Base-by-base conservation (phyloP, 176 grass and related monocot species). In the Coix lacrymajobi region DNA sequence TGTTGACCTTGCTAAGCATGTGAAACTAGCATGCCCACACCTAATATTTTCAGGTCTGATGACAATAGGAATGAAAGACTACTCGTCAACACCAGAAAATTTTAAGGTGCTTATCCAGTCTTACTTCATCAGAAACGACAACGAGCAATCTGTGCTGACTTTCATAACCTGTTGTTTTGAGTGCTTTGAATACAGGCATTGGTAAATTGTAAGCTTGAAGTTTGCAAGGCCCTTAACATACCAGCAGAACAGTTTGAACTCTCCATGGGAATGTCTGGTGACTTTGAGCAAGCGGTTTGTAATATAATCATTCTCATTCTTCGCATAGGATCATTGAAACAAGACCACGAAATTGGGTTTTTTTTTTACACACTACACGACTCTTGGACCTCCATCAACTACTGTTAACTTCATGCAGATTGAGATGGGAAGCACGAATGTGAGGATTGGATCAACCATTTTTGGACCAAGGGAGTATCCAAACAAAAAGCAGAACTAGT, bases 181-280 rank as follows among this genome's bases (percentile, higher is more conserved):
- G 10, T 75, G 51, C 52, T 65, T 63, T 68, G 25, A 83, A 78
- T 48, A 36, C 71, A 98, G 96, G 49, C 63, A 45, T 33, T 98
- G 71, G 79, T 79, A 30, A 87, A 87, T 51, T 98, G 96, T 31
- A 89, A 86, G 67, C 46, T 76, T 39, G 80, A 95, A 73, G 83
- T 95, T 12, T 93, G 84, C 67, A 82, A 93, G 71, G 89, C 83
- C 32, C 88, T 95, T 64, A 79, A 84, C n/a, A 84, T 95, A 30
- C 79, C 88, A 3, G 66, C 80, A 69, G 89, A 92, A 25, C 71
- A 88, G 25, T 93, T 88, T 37, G 91, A 98, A 85, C 87, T 98
- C 8, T 98, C 96, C 49, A 98, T 98, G 91, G 96, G 92, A 62
- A 98, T 98, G 96, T 95, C 92, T 14, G 77, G 77, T 11, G 92